phyloP scores from a whole-genome alignment of 2,329 filamentous ascomycete genomes.

The Diaporthe destruens region DNA sequence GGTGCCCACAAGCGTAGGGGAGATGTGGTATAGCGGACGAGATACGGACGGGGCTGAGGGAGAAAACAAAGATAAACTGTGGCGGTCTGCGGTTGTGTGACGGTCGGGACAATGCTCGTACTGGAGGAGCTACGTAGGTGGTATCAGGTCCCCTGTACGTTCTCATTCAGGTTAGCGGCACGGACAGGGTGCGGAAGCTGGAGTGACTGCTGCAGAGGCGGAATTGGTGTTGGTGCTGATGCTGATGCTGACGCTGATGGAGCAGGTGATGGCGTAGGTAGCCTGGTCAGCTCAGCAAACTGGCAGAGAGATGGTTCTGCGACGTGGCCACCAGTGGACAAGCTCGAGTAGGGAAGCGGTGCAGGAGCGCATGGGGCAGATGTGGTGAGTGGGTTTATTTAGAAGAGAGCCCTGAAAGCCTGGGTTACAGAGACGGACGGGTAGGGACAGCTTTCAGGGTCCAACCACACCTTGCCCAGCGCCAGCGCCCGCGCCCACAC shows the following conservation, averaged over 20 bases:
- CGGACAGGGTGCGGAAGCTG: constrained; percentile 8
- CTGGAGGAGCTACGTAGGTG: constrained; percentile 7
- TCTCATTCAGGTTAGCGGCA: constrained; percentile 40
- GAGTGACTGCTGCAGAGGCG: neutral
- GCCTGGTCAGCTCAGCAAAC: constrained; percentile 23
- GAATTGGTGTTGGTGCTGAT: constrained; percentile 11
- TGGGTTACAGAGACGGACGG: constrained; percentile 2
- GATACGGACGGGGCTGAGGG: neutral
- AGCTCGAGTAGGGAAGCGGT: constrained; percentile 7
- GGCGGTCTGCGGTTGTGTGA: constrained; percentile 34
- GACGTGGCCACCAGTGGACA: constrained; percentile 22
- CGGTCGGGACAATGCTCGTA: constrained; percentile 21
- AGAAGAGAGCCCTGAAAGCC: neutral
- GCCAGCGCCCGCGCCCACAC: constrained; percentile 1
- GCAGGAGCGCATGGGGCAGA: constrained; percentile 1
- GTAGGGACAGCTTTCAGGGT: constrained; percentile 21
- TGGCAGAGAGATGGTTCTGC: neutral
- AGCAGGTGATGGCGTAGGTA: constrained; percentile 8
- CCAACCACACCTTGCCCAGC: constrained; percentile 28
- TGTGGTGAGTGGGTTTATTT: neutral
- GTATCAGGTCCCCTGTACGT: constrained; percentile 22
- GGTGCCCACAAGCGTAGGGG: neutral
- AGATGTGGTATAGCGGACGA: neutral
- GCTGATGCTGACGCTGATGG: constrained; percentile 15
- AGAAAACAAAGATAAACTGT: constrained; percentile 16